Evolutionary conservation across 768 basidiomycete genomes (phyloP), one percentile per base, ranked within the genome.

Genomic region (Dictyophora rubrovolvata): DNA sequence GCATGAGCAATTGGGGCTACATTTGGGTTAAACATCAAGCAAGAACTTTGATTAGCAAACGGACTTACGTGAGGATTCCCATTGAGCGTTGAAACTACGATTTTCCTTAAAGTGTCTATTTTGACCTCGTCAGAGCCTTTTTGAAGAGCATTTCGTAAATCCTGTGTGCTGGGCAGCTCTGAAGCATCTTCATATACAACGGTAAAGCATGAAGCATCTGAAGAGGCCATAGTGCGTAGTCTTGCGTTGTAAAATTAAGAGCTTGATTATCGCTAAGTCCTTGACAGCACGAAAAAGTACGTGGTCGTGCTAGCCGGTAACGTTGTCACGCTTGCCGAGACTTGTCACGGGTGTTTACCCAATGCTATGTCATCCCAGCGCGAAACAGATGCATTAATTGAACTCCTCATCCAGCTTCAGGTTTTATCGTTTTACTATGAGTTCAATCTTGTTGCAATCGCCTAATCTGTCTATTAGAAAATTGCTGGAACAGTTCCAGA

Each of bases 81-180:
- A 77, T 95, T 97, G 72, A 96, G 86, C 50, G 93, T 97, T 37
- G 89, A 84, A 59, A 92, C 79, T 63, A 97, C 87, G 73, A 98
- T 94, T 77, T 84, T 87, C 70, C 93, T 83, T 80, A 97, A 83
- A 68, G 93, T 90, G 76, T 97, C 93, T 66, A 95, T 76, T 76
- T 96, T 97, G 76, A 94, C 85, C 65, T 98, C 95, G 72, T 97
- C 93, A 20, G 90, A 86, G 59, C 95, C 94, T 74, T 96, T 97
- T 75, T 99, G 90, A 53, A 97, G 77, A 36, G 83, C 79, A 60
- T 84, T 77, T 62, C 90, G 80, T 52, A 96, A 80, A 64, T 97
- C 93, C 63, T 86, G 79, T 1, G 82, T 80, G n/a, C 88, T 84
- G 6, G 88, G 90, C 18, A 81, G 78, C 71, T 92, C 90, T 37